Conservation (phyloP, 2,329 filamentous ascomycete species). For the Colletotrichum graminicola region DNA sequence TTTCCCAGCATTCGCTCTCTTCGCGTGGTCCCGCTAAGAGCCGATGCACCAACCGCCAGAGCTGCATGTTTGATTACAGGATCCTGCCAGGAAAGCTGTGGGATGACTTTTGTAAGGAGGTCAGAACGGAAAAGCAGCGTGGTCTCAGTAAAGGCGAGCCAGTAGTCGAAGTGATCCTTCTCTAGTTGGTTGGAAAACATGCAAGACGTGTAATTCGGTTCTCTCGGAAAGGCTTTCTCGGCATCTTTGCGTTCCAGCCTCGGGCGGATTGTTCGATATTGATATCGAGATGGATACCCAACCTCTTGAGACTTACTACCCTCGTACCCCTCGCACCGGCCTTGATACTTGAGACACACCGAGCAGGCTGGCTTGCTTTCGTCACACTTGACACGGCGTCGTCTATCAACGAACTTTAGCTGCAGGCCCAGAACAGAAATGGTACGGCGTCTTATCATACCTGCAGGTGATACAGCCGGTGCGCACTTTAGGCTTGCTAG, state of each 20-base stretch:
- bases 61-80: conserved; percentile 52
- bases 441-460: background rate
- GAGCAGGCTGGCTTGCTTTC: conserved; percentile 28
- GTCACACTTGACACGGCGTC: conserved; percentile 29
- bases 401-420: background rate
- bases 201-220: conserved; percentile 23
- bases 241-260: background rate
- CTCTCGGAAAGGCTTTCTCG: background rate
- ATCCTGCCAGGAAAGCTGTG: conserved; percentile 33
- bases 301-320: background rate
- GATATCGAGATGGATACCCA: background rate
- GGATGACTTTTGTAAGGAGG: conserved; percentile 36
- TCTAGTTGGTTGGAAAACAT: conserved; percentile 30
- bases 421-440: background rate
- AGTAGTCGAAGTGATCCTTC: conserved; percentile 35
- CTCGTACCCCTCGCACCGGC: conserved; percentile 24
- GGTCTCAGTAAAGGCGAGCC: conserved; percentile 16
- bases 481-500: conserved; percentile 23
- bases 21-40: conserved; percentile 16
- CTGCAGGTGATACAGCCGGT: conserved; percentile 30
- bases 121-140: conserved; percentile 21
- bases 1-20: conserved; percentile 17
- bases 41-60: conserved; percentile 54
- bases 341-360: conserved; percentile 28
- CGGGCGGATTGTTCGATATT: background rate